Conservation (phyloP, 106 monocot genomes). For the Posidonia australis region DNA sequence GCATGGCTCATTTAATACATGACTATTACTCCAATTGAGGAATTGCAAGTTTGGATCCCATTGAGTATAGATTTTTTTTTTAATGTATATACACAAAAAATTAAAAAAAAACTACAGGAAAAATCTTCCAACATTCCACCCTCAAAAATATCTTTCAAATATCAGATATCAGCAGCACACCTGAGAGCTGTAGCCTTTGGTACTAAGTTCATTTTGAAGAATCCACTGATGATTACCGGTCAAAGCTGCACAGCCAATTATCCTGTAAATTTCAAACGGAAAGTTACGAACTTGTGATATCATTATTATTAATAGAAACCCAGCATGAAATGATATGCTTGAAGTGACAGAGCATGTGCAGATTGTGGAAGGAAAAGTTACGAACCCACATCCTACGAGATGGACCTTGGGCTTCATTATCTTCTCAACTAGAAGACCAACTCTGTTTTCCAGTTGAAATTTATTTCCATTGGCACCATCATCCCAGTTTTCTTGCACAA, state of each 20-base stretch:
- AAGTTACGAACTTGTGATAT: background rate
- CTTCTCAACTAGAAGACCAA: conserved; percentile 31
- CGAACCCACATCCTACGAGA: conserved; percentile 49
- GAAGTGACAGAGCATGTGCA: background rate
- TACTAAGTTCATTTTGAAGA: conserved; percentile 12
- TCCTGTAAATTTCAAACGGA: conserved; percentile 20
- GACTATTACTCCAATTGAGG: too few species aligned
- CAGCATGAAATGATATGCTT: background rate
- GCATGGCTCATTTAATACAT: background rate
- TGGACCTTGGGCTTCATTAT: conserved; percentile 46
- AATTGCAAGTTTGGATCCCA: too few species aligned
- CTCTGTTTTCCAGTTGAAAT: conserved; percentile 19
- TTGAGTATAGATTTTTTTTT: too few species aligned
- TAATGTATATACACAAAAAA: too few species aligned
- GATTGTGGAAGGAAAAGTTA: background rate
- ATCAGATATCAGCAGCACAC: too few species aligned
- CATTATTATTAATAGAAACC: background rate
- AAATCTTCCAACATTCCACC: too few species aligned
- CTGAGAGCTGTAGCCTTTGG: conserved; percentile 15
- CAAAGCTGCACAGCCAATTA: conserved; percentile 47
- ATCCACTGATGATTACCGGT: conserved; percentile 61
- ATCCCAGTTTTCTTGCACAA: conserved; percentile 7
- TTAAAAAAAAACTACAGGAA: too few species aligned
- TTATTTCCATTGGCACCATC: conserved; percentile 5
- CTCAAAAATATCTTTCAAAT: too few species aligned